These are phyloP conservation scores for Tephrocybe rancida DNA, from an alignment of 768 basidiomycete genomes.

Conservation along the genomic window DNA sequence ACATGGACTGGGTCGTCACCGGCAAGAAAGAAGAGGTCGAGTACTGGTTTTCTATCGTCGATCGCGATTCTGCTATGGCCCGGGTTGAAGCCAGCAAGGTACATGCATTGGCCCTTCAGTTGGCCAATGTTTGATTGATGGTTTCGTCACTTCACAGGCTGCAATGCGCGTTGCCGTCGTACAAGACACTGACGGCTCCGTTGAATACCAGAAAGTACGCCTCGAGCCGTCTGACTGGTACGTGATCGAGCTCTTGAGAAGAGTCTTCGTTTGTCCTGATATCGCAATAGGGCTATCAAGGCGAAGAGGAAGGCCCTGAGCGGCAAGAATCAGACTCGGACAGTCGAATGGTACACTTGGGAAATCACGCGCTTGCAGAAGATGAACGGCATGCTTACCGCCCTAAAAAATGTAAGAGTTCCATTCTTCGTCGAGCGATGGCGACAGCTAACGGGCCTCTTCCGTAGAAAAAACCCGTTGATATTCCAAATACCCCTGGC, in stretches of 20 bases:
- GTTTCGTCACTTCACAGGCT: background rate
- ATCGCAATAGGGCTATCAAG: constrained; percentile 3
- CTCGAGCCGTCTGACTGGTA: constrained; percentile 6
- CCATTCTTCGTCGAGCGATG: background rate
- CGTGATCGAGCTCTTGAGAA: background rate
- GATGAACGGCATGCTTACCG: constrained; percentile 7
- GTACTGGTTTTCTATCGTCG: constrained; percentile 9
- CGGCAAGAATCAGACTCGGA: constrained; percentile 1
- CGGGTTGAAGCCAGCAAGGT: constrained; percentile 9
- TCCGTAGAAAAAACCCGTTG: background rate
- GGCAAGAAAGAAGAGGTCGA: constrained; percentile 11
- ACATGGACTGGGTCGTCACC: constrained; percentile 12
- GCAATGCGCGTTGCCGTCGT: constrained; percentile 6
- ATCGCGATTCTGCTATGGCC: constrained; percentile 9
- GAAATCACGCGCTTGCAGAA: constrained; percentile 6
- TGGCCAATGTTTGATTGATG: background rate
- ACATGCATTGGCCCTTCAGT: background rate
- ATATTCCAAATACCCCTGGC: background rate
- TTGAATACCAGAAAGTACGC: constrained; percentile 4
- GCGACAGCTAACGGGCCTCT: background rate
- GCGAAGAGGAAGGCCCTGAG: constrained; percentile 4
- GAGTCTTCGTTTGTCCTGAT: background rate
- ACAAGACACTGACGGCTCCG: constrained; percentile 6
- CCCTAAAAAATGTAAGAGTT: background rate
- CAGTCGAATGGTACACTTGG: constrained; percentile 8